Percentiles rank a stretch among this genome's conserved stretches.
Conservation (phyloP, 441 rosid species). For the Raphanus hybrid region DNA sequence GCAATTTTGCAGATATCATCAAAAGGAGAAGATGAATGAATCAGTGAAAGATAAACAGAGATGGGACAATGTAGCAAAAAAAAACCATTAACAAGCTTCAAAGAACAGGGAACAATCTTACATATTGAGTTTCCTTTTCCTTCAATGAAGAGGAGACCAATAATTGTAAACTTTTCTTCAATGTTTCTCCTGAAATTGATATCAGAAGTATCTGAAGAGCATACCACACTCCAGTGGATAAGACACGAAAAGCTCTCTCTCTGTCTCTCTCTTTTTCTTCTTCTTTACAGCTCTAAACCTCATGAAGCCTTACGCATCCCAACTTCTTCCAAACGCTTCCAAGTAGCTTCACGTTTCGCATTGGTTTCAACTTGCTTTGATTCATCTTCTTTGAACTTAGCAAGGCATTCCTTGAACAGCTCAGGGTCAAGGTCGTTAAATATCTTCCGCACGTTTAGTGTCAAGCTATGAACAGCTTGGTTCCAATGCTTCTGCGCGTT, state of each 20-base stretch:
- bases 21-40: conserved; percentile 32
- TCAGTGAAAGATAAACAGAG: conserved; percentile 13
- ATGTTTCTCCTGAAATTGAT: conserved; percentile 25
- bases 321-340: conserved; percentile 72
- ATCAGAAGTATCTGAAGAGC: conserved; percentile 23
- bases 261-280: conserved; percentile 15
- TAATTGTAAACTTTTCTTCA: conserved; percentile 26
- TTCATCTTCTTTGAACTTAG: conserved; percentile 62
- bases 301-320: conserved; percentile 51
- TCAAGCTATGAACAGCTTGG: conserved; percentile 73
- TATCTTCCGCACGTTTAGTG: conserved; percentile 65
- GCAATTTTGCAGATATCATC: conserved; percentile 36
- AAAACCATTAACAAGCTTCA: conserved; percentile 35
- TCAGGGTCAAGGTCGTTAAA: conserved; percentile 70
- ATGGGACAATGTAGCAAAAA: conserved; percentile 26
- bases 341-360: conserved; percentile 55
- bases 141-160: conserved; percentile 31
- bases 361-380: conserved; percentile 47
- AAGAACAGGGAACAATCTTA: conserved; percentile 36
- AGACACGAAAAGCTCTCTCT: conserved; percentile 26
- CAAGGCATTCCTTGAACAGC: conserved; percentile 60
- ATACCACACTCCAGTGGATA: conserved; percentile 20
- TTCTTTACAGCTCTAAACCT: conserved; percentile 32
- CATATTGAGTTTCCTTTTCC: conserved; percentile 40
- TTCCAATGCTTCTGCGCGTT: conserved; percentile 73